Base-by-base conservation (phyloP, 345 rosid species). In the Heritiera littoralis region DNA sequence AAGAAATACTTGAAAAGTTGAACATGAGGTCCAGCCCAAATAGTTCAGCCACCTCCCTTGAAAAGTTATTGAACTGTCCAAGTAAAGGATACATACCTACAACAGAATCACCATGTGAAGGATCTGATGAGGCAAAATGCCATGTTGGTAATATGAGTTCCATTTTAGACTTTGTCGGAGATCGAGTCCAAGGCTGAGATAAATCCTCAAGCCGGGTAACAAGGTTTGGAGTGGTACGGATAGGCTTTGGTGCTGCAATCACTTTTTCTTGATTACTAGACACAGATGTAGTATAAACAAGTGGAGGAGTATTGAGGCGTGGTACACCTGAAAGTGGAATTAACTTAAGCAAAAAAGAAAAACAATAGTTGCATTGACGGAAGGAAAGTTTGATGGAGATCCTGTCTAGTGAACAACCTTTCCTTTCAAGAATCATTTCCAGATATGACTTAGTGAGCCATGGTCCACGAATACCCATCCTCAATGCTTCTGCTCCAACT, bases 181-280 rank as follows among this genome's bases (percentile, higher is more conserved):
- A 97, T 69, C 99, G 95, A 80, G 99, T 97, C 99, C 98, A 97
- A 70, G 98, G 98, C 80, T 89, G 98, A 73, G 99, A 90, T 80
- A 94, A 84, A 92, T 94, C 98, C 87, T 97, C 99, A 72, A 97
- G 92, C 79, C 78, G 88, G 67, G 87, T 90, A 76, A 89, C 91
- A 84, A 89, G 80, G 87, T 90, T 89, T 80, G 94, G 82, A 80
- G 90, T 88, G 63, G 92, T 94, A 67, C 98, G 94, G 76, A 97
- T 97, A 49, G 98, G 99, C 90, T 86, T 93, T 52, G 98, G 99
- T 75, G 97, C 95, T 77, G 82, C 92, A 85, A 94, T 90, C 45
- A 81, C 74, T 87, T 86, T 89, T 83, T 94, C 98, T 85, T 88
- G 97, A 85, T 83, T 86, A 77, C 83, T 72, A 66, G 84, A 60